These are phyloP conservation scores for Miamiensis avidus DNA, from an alignment of 169 alveolate species.

Conservation along the genomic window DNA sequence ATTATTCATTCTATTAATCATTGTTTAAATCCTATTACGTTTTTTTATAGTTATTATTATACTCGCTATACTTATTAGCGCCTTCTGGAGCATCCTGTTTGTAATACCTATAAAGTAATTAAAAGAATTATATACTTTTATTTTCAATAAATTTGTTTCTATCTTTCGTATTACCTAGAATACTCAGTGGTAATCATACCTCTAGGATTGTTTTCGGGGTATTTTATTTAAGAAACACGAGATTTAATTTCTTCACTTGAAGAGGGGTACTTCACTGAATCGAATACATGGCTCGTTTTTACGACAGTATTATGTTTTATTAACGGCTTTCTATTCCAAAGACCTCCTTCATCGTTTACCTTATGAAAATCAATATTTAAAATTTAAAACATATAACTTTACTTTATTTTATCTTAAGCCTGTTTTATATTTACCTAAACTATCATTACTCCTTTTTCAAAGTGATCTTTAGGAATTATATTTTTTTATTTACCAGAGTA, in stretches of 20 bases:
- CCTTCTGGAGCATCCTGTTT: background rate
- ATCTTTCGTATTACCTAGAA: background rate
- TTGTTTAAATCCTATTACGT: background rate
- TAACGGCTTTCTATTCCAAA: background rate
- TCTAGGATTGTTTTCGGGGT: background rate
- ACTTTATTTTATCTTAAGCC: too few relatives aligned
- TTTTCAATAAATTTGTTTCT: too few relatives aligned
- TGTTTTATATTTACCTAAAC: background rate
- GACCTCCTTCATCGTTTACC: background rate
- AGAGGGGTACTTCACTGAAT: background rate
- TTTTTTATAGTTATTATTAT: too few relatives aligned
- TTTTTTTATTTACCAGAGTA: background rate
- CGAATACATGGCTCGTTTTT: background rate
- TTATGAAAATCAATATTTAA: too few relatives aligned
- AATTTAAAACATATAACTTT: too few relatives aligned
- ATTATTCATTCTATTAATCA: too few relatives aligned
- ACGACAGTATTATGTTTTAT: background rate
- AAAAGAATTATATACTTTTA: background rate
- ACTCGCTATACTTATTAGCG: background rate
- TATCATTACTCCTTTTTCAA: background rate
- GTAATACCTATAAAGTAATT: background rate
- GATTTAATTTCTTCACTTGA: background rate
- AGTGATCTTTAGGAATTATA: background rate
- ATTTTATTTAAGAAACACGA: too few relatives aligned
- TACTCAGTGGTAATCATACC: background rate